phyloP scores from a whole-genome alignment of 2,329 filamentous ascomycete species.

The Hypoxylon sp. region DNA sequence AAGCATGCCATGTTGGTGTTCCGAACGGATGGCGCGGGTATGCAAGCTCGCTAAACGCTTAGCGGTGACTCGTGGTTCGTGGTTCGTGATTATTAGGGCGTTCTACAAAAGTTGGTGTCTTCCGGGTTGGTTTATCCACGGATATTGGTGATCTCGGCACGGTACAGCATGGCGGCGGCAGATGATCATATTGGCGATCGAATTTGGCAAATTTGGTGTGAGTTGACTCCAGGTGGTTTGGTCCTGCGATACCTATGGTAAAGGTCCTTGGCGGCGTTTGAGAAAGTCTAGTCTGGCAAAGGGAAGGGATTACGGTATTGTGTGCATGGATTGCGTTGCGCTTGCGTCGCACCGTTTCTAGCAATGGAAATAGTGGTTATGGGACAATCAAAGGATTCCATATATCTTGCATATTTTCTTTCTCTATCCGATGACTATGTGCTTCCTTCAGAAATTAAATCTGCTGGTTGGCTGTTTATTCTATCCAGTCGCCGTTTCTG shows the following conservation, averaged over 20 bases:
- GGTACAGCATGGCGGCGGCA: conserved; percentile 14
- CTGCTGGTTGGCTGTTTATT: conserved; percentile 12
- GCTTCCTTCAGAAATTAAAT: conserved; percentile 7
- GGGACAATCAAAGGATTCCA: conserved; percentile 25
- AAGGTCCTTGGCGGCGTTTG: conserved; percentile 28
- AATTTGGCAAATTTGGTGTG: conserved; percentile 9
- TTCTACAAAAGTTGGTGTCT: conserved; percentile 26
- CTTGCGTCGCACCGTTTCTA: conserved; percentile 6
- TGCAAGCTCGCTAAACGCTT: conserved; percentile 47
- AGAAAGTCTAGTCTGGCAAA: conserved; percentile 21
- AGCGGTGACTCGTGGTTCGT: background rate
- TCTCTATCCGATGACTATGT: background rate
- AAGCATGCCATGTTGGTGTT: conserved; percentile 68
- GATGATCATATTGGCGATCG: conserved; percentile 16
- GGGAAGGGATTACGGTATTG: conserved; percentile 6
- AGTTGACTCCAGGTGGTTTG: background rate
- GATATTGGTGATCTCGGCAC: conserved; percentile 17
- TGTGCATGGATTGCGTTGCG: conserved; percentile 4
- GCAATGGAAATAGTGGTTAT: conserved; percentile 26
- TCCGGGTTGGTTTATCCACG: conserved; percentile 4
- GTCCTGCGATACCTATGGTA: conserved; percentile 25
- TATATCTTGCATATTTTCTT: conserved; percentile 31
- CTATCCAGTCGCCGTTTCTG: conserved; percentile 10
- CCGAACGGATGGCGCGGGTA: conserved; percentile 54
- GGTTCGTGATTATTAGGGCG: conserved; percentile 4